Evolutionary conservation across 1,284 basidiomycete species (phyloP).

Genomic region (Sanghuangporus baumii): DNA sequence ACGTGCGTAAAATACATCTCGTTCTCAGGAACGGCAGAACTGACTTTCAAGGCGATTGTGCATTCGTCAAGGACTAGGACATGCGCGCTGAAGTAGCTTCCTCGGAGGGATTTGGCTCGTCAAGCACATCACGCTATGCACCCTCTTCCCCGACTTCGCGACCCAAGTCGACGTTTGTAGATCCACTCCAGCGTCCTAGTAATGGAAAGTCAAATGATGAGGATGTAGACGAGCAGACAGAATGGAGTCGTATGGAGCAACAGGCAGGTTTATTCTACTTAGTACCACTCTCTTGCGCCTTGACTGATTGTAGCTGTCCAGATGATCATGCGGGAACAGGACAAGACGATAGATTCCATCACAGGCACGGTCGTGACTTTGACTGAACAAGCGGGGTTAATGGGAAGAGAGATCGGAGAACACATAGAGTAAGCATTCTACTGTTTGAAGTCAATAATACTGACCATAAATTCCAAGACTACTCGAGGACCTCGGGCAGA

Average conservation of each 20-base stretch:
- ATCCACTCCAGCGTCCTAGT: background rate
- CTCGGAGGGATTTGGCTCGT: slow-evolving; percentile 15
- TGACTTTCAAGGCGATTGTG: slow-evolving; percentile 10
- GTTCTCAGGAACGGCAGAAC: background rate
- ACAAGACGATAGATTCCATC: slow-evolving; percentile 79
- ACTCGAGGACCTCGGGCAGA: slow-evolving; percentile 73
- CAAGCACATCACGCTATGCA: slow-evolving; percentile 2
- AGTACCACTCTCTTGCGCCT: background rate
- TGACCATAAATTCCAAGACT: slow-evolving; percentile 44
- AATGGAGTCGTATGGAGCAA: slow-evolving; percentile 82
- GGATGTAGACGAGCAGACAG: slow-evolving; percentile 57
- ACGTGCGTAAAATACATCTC: slow-evolving; percentile 47
- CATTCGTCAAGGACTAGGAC: slow-evolving; percentile 22
- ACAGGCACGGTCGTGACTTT: slow-evolving; percentile 77
- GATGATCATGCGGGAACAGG: slow-evolving; percentile 84
- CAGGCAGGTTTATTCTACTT: slow-evolving; percentile 43
- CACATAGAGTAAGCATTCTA: slow-evolving; percentile 69
- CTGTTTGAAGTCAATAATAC: background rate
- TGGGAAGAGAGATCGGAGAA: slow-evolving; percentile 84
- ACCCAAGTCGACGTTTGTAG: background rate
- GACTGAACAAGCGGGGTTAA: slow-evolving; percentile 83
- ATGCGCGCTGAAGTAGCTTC: slow-evolving; percentile 28
- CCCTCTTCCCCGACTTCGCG: slow-evolving; percentile 12
- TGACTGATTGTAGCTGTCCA: slow-evolving; percentile 27
- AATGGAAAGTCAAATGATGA: slow-evolving; percentile 21